Evolutionary conservation across 306 rosid genomes (phyloP).

Genomic region (Delonix regia): DNA sequence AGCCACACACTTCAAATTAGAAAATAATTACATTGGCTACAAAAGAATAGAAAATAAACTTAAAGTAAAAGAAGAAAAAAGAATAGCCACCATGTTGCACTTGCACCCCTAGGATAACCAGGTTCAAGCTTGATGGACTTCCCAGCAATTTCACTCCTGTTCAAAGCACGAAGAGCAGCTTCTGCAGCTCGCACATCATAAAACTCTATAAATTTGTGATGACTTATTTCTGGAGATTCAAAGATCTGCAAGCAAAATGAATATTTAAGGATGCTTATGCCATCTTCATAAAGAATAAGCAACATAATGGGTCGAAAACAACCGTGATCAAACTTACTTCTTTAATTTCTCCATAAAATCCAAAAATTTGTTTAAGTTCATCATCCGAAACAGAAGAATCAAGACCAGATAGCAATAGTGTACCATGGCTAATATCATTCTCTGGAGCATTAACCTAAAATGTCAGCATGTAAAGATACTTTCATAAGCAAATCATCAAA

Average conservation of each 20-base stretch:
- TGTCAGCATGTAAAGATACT: constrained; percentile 39
- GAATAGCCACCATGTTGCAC: constrained; percentile 51
- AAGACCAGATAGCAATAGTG: constrained; percentile 65
- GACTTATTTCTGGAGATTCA: constrained; percentile 57
- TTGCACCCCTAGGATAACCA: constrained; percentile 53
- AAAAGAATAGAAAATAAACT: constrained; percentile 16
- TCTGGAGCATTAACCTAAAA: constrained; percentile 76
- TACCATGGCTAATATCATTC: constrained; percentile 75
- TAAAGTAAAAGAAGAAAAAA: neutral
- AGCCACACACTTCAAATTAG: constrained; percentile 16
- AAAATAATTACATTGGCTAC: constrained; percentile 25
- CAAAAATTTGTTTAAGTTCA: constrained; percentile 64
- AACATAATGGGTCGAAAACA: constrained; percentile 32
- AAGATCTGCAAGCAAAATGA: constrained; percentile 54
- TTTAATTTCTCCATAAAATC: constrained; percentile 78
- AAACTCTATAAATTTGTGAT: constrained; percentile 63
- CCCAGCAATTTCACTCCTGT: constrained; percentile 67
- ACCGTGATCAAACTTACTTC: constrained; percentile 52
- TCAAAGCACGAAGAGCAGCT: constrained; percentile 64
- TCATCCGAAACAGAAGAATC: constrained; percentile 73
- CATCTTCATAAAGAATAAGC: constrained; percentile 16
- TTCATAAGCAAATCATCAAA: constrained; percentile 37
- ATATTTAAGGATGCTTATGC: constrained; percentile 5
- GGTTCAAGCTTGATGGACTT: constrained; percentile 79
- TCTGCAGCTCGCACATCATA: constrained; percentile 80